Evolutionary conservation across 1,284 basidiomycete species (phyloP).

Genomic region (Cronartium quercuum): DNA sequence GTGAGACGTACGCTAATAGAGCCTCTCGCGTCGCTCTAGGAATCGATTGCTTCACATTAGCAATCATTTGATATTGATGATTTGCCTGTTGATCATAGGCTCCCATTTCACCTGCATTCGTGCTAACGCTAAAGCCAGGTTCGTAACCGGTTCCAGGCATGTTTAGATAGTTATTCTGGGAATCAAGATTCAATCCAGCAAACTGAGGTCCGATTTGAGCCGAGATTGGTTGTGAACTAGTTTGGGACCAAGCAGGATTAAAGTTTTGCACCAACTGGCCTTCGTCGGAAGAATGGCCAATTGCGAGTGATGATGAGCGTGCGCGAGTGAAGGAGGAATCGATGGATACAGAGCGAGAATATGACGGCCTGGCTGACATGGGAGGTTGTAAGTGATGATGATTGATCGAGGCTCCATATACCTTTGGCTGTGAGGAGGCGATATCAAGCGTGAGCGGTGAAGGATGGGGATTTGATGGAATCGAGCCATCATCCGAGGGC

Average conservation of each 20-base stretch:
- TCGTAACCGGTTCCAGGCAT: too few species aligned
- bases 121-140: too few species aligned
- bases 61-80: neutral
- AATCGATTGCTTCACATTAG: neutral
- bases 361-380: constrained; percentile 10
- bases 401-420: neutral
- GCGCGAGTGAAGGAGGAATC: constrained; percentile 7
- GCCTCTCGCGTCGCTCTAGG: constrained; percentile 28
- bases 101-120: neutral
- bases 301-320: constrained; percentile 1
- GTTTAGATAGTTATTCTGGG: neutral
- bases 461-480: neutral
- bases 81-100: neutral
- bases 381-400: neutral
- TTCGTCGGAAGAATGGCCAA: neutral
- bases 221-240: neutral
- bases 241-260: neutral
- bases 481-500: neutral
- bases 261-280: constrained; percentile 2
- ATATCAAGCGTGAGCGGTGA: neutral
- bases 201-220: constrained; percentile 19
- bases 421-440: neutral
- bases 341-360: constrained; percentile 15
- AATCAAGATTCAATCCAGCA: constrained; percentile 23
- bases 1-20: constrained; percentile 24